Conservation (phyloP, 352 stramenopile genomes). For the Globisporangium splendens region DNA sequence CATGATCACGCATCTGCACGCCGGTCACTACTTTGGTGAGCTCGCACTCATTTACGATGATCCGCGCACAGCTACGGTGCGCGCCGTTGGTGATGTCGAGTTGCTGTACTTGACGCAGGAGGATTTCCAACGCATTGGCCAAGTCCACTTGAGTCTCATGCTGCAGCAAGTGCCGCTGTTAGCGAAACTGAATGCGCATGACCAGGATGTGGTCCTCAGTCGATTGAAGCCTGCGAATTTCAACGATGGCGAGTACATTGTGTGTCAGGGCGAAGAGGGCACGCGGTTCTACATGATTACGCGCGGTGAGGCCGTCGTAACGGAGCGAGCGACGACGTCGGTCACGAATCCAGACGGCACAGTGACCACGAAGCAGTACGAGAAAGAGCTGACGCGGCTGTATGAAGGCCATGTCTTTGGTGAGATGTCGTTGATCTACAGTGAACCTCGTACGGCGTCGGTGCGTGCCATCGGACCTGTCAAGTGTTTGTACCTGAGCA, state of each 20-base stretch:
- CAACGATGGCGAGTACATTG: constrained; percentile 84
- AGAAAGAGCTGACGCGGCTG: constrained; percentile 78
- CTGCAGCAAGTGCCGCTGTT: constrained; percentile 83
- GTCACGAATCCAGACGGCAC: constrained; percentile 9
- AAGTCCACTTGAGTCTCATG: constrained; percentile 86
- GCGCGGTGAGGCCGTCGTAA: constrained; percentile 78
- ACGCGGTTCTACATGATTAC: constrained; percentile 90
- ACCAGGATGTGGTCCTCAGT: constrained; percentile 82
- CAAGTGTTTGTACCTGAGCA: constrained; percentile 84
- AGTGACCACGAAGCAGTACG: constrained; percentile 35
- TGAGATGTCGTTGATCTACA: constrained; percentile 88
- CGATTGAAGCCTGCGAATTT: constrained; percentile 82
- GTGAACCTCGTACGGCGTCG: constrained; percentile 77
- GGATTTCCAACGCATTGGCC: constrained; percentile 84
- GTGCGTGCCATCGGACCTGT: constrained; percentile 75
- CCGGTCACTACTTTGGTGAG: constrained; percentile 93
- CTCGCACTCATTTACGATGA: constrained; percentile 91
- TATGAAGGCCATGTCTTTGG: constrained; percentile 89
- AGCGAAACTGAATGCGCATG: constrained; percentile 55
- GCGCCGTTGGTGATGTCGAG: constrained; percentile 73
- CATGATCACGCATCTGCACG: constrained; percentile 87
- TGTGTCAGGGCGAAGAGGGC: constrained; percentile 86
- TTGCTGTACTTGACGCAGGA: constrained; percentile 84
- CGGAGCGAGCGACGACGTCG: constrained; percentile 45
- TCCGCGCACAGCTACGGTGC: constrained; percentile 77